phyloP scores from a whole-genome alignment of 2,329 filamentous ascomycete genomes.

The Didymella pinodella region DNA sequence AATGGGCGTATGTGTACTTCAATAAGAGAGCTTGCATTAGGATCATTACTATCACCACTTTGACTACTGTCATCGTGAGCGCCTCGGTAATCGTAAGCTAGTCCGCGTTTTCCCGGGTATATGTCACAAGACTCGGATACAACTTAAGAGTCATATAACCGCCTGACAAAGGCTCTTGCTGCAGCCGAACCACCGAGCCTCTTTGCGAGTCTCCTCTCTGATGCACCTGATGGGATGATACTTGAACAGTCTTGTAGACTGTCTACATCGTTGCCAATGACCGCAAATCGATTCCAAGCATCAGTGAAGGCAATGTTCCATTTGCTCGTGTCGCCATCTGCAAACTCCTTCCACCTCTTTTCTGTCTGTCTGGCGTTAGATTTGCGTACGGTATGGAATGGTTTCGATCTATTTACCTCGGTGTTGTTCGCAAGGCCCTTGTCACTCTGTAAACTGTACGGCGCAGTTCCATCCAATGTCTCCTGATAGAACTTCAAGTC shows the following conservation, averaged over 20 bases:
- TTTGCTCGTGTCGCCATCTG: conserved; percentile 18
- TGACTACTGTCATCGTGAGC: neutral
- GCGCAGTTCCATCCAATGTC: conserved; percentile 37
- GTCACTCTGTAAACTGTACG: conserved; percentile 37
- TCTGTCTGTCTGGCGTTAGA: conserved; percentile 29
- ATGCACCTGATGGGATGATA: conserved; percentile 24
- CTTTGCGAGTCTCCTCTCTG: conserved; percentile 11
- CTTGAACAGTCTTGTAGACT: conserved; percentile 35
- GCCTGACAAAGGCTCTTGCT: conserved; percentile 17
- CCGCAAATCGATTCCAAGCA: conserved; percentile 34
- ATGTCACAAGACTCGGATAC: neutral
- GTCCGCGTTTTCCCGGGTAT: neutral
- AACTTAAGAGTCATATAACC: conserved; percentile 12
- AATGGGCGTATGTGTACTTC: neutral
- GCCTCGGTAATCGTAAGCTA: neutral
- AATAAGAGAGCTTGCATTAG: neutral
- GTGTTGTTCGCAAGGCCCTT: conserved; percentile 30
- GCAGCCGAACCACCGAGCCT: conserved; percentile 13
- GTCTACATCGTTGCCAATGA: conserved; percentile 33
- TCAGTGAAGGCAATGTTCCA: conserved; percentile 34
- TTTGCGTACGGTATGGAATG: neutral
- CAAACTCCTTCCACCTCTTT: conserved; percentile 29
- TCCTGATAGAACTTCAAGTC: conserved; percentile 43
- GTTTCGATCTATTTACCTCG: conserved; percentile 16
- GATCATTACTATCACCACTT: neutral